Base-by-base conservation (phyloP, 805 yeast species). In the Metschnikowia lachancei region DNA sequence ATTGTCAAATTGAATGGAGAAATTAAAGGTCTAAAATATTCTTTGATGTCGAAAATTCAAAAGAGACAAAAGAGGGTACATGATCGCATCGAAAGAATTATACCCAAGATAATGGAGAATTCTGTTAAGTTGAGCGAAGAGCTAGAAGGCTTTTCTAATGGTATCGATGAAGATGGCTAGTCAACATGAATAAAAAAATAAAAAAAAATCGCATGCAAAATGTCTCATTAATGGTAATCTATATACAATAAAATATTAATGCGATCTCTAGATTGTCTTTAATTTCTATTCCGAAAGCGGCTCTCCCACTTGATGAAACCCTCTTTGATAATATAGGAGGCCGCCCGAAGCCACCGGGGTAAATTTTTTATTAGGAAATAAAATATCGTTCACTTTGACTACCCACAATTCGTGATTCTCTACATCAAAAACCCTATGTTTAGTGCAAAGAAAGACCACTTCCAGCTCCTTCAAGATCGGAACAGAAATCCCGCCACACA, bases 351-450 rank as follows among this genome's bases (percentile, higher is more conserved):
- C 46, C 24, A 46, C 41, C 10, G 45, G 13, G 2, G 28, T 47
- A 20, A 50, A 46, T 10, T 45, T 30, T 10, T 50, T 46, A 31
- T 64, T 62, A 2, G 65, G 67, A n/a, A 50, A 52, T 32, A 69
- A 51, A 2, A 85, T 77, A 34, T 85, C 85, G 31, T 72, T 66
- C 4, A 92, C 95, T 49, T 79, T 75, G 3, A 88, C 96, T 4
- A 90, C 80, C 94, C 97, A 88, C 3, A 92, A 81, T 61, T 91
- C 96, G 66, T 92, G 98, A 59, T 86, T 89, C 50, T 86, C 90
- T 1, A 89, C 83, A 10, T 62, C 62, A 41, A 85, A 74, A 3
- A 76, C 78, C 20, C 72, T 67, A 37, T 64, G 68, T 43, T 77
- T 78, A 45, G 76, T 70, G 61, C 94, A 87, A 16, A 87, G 75